Evolutionary conservation across 2,329 filamentous ascomycete species (phyloP), one percentile per base, ranked within the genome.

Genomic region (Ophiostoma ulmi): DNA sequence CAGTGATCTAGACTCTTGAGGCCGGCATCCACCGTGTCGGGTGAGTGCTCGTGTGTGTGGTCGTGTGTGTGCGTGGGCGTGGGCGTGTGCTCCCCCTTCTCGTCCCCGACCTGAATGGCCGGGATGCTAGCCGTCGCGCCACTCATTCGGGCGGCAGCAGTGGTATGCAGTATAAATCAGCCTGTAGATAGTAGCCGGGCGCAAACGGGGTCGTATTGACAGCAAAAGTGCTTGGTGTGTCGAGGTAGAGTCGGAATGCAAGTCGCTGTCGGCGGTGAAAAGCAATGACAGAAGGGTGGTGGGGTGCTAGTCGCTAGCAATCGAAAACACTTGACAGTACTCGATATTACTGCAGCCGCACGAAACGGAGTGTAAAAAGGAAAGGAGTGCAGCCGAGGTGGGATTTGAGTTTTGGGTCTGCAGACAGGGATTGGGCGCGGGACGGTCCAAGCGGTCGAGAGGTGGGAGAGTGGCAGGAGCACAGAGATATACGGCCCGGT

Each of bases 1-100:
- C 91, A 94, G 79, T 94, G 91, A 81, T 96, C 88, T 71, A 93
- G 82, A 78, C 90, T 93, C 79, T 87, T 88, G 78, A 97, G 82
- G 68, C 94, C 94, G 70, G 94, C 94, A 79, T 94, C 91, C 64
- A 83, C 80, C 26, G 80, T 80, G 58, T 26, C 22, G 22, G 26
- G 22, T 58, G 73, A 72, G 75, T 38, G 44, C 17, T 48, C 44
- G 44, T 48, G 44, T 48, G 44, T 13, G 38, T 39, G 38, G 38
- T 39, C 38, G 38, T 39, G 38, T 3, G 38, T 13, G 38, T 39
- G 31, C 31, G 31, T 4, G 31, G 8, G 44, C 44, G 76, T 74
- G 55, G 8, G 44, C 44, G 76, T 74, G 55, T 70, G 72, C n/a
- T 73, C 73, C 8, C 72, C 72, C 58, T 74, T 70, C 14, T 72